These are phyloP conservation scores for Hyaloperonospora brassicae DNA, from an alignment of 352 stramenopile species.

Conservation along the genomic window DNA sequence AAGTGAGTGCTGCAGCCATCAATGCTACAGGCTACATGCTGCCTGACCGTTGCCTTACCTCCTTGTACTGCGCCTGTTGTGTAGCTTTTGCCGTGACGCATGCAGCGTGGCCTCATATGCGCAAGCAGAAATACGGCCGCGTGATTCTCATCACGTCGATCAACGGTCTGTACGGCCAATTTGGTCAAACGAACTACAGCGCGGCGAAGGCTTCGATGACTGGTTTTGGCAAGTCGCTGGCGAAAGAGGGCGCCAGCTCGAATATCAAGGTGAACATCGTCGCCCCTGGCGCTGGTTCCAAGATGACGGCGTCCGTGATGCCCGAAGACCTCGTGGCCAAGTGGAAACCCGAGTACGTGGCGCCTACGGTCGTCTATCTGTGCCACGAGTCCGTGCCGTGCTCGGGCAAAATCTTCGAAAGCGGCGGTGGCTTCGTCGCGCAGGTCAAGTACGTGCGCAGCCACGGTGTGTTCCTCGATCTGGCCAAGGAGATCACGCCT, in stretches of 20 bases:
- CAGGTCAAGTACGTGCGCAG: conserved; percentile 80
- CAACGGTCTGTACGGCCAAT: conserved; percentile 87
- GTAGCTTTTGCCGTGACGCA: conserved; percentile 72
- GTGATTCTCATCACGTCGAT: conserved; percentile 83
- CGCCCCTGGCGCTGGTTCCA: conserved; percentile 71
- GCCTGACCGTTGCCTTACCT: not conserved
- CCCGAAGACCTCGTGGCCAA: conserved; percentile 70
- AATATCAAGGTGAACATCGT: conserved; percentile 90
- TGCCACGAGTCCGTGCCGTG: conserved; percentile 74
- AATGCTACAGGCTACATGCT: not conserved
- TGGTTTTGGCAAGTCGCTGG: conserved; percentile 88
- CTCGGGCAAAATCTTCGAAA: conserved; percentile 78
- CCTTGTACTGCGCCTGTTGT: conserved; percentile 4
- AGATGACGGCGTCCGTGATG: conserved; percentile 85
- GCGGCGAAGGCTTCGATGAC: conserved; percentile 89
- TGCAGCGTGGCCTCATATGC: conserved; percentile 83
- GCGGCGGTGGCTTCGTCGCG: conserved; percentile 71
- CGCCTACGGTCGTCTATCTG: conserved; percentile 78
- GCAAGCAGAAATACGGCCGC: conserved; percentile 84
- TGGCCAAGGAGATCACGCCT: conserved; percentile 63
- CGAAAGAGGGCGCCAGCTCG: conserved; percentile 65
- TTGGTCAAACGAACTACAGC: conserved; percentile 88
- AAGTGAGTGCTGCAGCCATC: conserved; percentile 24
- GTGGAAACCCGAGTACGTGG: conserved; percentile 86
- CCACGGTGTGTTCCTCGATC: conserved; percentile 57